Base-by-base conservation (phyloP, 192 early-diverging fungal genomes). In the Ramicandelaber brevisporus region DNA sequence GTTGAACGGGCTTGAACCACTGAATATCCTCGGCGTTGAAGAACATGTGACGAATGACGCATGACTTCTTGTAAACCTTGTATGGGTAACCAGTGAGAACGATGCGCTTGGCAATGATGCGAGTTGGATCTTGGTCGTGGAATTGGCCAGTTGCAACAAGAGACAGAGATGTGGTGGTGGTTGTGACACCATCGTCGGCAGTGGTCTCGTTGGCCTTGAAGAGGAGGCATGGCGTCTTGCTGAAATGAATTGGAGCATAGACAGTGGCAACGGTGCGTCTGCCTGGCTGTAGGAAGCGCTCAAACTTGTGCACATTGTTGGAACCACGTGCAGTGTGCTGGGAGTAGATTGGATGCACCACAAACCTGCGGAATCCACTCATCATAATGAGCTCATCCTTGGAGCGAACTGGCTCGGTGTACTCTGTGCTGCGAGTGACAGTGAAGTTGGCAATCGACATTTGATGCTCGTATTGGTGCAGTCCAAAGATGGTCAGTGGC, bases 21-120 rank as follows among this genome's bases (percentile, higher is more conserved):
- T 63, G 53, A 27, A 93, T 65, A 54, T 98, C 90, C 11, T 84
- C 75, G 12, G 80, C 64, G 46, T 75, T 78, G 50, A 85, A 92
- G 65, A 96, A 92, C 89, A 96, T 96, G 54, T 66, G 88, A 27
- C 89, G 75, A 30, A 96, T 64, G 6, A 93, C 88, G 5, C 83
- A 86, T 18, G 72, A 64, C 16, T 78, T 72, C 50, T 79, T 85
- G 61, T 93, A 68, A 36, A 92, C 65, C 53, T 89, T 89, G 68
- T 65, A 93, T 16, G 88, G 86, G 40, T 90, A 73, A 22, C 88
- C 92, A 1, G 86, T 89, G 20, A 97, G 65, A 22, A 90, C 61
- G 17, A 93, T 71, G 21, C 88, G 75, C 53, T 93, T 97, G 42
- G 88, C 81, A 32, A 92, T 55, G 43, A 97, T 84, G 14, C 92